phyloP scores from a whole-genome alignment of 805 yeast species.

The Yarrowia hollandica region DNA sequence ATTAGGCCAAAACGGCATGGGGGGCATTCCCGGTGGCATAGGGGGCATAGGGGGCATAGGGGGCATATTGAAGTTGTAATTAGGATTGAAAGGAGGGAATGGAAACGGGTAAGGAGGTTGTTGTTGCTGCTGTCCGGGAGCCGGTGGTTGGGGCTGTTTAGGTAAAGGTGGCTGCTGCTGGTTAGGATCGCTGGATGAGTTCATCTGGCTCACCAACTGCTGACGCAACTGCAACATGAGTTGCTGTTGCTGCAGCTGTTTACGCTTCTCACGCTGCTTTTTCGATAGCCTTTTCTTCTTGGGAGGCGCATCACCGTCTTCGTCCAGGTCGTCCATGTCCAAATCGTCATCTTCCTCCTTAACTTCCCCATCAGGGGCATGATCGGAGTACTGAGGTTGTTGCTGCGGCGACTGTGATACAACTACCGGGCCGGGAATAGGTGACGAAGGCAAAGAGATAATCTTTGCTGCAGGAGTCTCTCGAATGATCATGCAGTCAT shows the following conservation, averaged over 20 bases:
- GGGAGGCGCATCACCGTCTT: background rate
- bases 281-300: slow-evolving; percentile 14
- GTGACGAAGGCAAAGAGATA: background rate
- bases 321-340: background rate
- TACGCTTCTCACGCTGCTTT: slow-evolving; percentile 2
- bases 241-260: slow-evolving; percentile 4
- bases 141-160: slow-evolving; percentile 1
- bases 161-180: slow-evolving; percentile 11
- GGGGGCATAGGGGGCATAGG: slow-evolving; percentile 4
- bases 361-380: slow-evolving; percentile 13
- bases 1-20: slow-evolving; percentile 7
- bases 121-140: background rate
- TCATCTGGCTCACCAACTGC: background rate
- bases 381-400: slow-evolving; percentile 16
- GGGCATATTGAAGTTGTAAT: slow-evolving; percentile 9
- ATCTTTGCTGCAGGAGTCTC: background rate
- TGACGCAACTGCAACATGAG: slow-evolving; percentile 2
- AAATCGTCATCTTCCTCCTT: background rate
- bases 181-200: background rate
- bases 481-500: slow-evolving; percentile 10
- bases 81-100: background rate
- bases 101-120: background rate
- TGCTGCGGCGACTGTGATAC: background rate
- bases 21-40: background rate
- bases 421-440: background rate